These are phyloP conservation scores for Boletus speciosus DNA, from an alignment of 768 basidiomycete genomes.

Conservation along the genomic window DNA sequence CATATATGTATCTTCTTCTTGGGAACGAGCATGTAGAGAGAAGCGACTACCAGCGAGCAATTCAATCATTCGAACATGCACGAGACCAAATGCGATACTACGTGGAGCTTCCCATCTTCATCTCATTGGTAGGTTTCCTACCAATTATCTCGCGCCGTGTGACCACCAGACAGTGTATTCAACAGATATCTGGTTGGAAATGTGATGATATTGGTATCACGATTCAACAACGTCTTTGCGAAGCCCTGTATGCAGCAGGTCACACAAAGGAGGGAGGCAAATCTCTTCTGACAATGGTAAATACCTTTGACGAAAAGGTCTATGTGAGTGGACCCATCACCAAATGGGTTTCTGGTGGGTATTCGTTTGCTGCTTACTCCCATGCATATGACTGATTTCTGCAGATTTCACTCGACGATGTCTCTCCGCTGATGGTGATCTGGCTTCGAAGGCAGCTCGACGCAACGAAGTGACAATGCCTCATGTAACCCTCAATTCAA, in stretches of 20 bases:
- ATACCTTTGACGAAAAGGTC: neutral
- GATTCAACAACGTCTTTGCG: neutral
- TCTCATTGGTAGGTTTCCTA: neutral
- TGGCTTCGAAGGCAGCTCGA: neutral
- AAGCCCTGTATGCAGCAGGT: neutral
- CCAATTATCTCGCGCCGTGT: neutral
- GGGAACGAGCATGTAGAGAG: neutral
- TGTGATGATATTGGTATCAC: neutral
- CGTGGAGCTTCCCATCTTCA: neutral
- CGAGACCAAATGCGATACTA: neutral
- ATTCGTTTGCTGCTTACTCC: too few relatives aligned
- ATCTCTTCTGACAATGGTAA: neutral
- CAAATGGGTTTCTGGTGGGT: slow-evolving; percentile 1
- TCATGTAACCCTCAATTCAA: too few relatives aligned
- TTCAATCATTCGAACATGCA: neutral
- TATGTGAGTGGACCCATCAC: neutral
- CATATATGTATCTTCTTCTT: slow-evolving; percentile 3
- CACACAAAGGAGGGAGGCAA: neutral
- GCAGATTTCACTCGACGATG: neutral
- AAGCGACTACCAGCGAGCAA: neutral
- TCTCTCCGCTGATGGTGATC: neutral
- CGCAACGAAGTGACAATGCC: neutral
- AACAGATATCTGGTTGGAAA: slow-evolving; percentile 10
- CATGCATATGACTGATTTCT: neutral
- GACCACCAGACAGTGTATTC: too few relatives aligned